phyloP scores from a whole-genome alignment of 2,329 filamentous ascomycete genomes.

The Colletotrichum horii region DNA sequence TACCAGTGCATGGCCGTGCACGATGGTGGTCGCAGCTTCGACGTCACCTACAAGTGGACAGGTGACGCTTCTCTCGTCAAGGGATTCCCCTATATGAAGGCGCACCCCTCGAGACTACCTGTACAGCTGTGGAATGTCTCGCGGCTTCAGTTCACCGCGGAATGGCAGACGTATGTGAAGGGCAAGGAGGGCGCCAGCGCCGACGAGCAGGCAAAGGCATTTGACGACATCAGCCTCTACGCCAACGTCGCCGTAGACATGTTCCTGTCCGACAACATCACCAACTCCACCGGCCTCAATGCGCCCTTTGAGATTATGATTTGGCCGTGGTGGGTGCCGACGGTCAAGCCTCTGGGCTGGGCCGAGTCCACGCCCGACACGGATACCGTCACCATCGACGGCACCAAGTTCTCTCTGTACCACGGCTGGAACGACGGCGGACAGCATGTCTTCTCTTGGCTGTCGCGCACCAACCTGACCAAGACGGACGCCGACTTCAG shows the following conservation, averaged over 20 bases:
- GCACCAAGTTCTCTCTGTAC: slow-evolving; percentile 14
- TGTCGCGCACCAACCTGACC: slow-evolving; percentile 14
- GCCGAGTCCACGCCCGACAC: slow-evolving; percentile 14
- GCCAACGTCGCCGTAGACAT: slow-evolving; percentile 21
- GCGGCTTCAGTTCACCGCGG: slow-evolving; percentile 10
- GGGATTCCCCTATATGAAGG: slow-evolving; percentile 17
- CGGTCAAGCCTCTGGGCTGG: slow-evolving; percentile 17
- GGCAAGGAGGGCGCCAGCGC: slow-evolving; percentile 7
- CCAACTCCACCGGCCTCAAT: slow-evolving; percentile 15
- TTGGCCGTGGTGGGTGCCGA: slow-evolving; percentile 21
- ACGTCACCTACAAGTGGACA: slow-evolving; percentile 16
- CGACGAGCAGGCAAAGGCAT: slow-evolving; percentile 5
- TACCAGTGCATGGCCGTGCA: slow-evolving; percentile 18
- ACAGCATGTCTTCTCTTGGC: slow-evolving; percentile 19
- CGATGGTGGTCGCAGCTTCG: slow-evolving; percentile 10
- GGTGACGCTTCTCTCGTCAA: slow-evolving; percentile 19
- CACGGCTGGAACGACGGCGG: slow-evolving; percentile 21
- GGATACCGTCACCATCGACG: slow-evolving; percentile 13
- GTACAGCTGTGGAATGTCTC: slow-evolving; percentile 19
- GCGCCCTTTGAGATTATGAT: slow-evolving; percentile 21
- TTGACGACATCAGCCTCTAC: slow-evolving; percentile 10
- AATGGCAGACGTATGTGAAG: slow-evolving; percentile 13
- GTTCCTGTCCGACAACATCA: slow-evolving; percentile 14
- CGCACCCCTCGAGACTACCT: slow-evolving; percentile 5
- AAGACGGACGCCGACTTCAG: slow-evolving; percentile 13